Evolutionary conservation across 2,329 filamentous ascomycete genomes (phyloP), one percentile per base, ranked within the genome.

Genomic region (Penicillium psychrosexuale): DNA sequence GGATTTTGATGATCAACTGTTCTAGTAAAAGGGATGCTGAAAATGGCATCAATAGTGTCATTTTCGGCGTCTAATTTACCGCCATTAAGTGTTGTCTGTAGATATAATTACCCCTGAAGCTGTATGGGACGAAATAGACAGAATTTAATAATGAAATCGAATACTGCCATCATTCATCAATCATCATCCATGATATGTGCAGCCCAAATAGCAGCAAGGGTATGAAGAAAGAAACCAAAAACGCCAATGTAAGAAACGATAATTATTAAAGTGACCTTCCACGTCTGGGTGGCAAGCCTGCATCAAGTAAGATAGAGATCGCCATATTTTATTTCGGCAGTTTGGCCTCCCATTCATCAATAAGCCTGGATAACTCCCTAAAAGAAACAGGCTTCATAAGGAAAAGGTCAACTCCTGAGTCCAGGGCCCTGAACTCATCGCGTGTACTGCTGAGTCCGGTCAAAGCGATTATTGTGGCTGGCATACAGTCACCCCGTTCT

Each of bases 301-400:
- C 8, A 31, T 30, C 28, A 15, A 22, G 30, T 24, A 52, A 56
- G 24, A 17, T 4, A 17, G 3, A 6, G 2, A 24, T 43, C 47
- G 24, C 27, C 31, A 33, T 39, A 31, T 40, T 27, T 22, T 19
- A 24, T 15, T 36, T 38, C 9, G 13, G 7, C 12, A 2, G 13
- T 24, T 19, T 24, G 9, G 34, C 19, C 7, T 64, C 57, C 68
- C 68, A 71, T 34, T 66, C 66, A n/a, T 65, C 59, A 24, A 78
- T 53, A 17, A 77, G 51, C 27, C 69, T 59, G 5, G 70, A 72
- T 19, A 77, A 71, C 49, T 72, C 69, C 53, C 69, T 74, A 46
- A 77, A 75, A 1, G 69, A 71, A 15, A 78, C 74, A 2, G 77
- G 77, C 47, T 79, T 79, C 7, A 72, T 77, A 48, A 79, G 63